A percentile compares a stretch with the other conserved stretches of the same genome.
Evolutionary conservation across 192 early-diverging fungal species (phyloP).

Genomic region (Coemansia sp.): DNA sequence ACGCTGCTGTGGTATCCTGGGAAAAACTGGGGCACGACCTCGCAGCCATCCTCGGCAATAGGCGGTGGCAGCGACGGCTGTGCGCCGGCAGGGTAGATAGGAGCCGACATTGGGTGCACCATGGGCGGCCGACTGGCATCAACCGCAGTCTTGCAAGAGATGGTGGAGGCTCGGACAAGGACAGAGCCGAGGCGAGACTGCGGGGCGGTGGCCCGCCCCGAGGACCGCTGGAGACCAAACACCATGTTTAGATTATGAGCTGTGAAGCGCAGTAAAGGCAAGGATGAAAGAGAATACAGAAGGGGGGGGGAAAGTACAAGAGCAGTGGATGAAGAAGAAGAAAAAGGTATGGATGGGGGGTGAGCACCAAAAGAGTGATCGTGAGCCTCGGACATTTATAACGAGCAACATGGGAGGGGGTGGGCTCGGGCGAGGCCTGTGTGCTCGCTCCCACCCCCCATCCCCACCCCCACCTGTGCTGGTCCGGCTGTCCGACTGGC

Average conservation of each 20-base stretch:
- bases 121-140: conserved; percentile 3
- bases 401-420: not conserved
- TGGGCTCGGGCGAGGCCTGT: not conserved
- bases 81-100: not conserved
- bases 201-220: not conserved
- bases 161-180: conserved; percentile 1
- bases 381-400: not conserved
- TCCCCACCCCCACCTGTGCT: not conserved
- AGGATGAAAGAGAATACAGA: not conserved
- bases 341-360: not conserved
- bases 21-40: conserved; percentile 50
- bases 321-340: not conserved
- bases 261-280: not conserved
- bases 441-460: not conserved
- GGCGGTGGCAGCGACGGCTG: not conserved
- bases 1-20: conserved; percentile 23
- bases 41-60: conserved; percentile 40
- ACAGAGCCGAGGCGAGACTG: conserved; percentile 2
- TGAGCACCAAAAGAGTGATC: not conserved
- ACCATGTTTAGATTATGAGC: not conserved
- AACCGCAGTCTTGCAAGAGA: not conserved
- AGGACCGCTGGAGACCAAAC: conserved; percentile 4
- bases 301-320: not conserved
- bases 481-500: not conserved
- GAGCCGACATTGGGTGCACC: conserved; percentile 31